These are phyloP conservation scores for Lactifluus piperatus DNA, from an alignment of 768 basidiomycete genomes.

Conservation along the genomic window DNA sequence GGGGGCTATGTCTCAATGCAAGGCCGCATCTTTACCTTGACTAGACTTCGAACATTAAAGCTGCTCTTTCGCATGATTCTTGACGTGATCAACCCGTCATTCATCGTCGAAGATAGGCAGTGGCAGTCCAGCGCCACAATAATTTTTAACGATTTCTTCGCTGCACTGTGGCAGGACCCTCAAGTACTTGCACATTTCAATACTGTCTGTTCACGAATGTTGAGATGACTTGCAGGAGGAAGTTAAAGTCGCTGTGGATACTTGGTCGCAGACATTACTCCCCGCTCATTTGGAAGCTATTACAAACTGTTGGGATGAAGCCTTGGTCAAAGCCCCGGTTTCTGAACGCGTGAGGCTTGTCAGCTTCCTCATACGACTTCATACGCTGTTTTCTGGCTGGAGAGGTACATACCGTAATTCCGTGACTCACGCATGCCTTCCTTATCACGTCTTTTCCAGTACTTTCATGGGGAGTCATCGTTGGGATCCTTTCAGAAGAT, in stretches of 20 bases:
- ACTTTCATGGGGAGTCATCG: conserved; percentile 53
- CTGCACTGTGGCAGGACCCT: conserved; percentile 53
- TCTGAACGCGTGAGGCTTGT: conserved; percentile 49
- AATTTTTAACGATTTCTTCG: conserved; percentile 54
- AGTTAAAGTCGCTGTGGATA: conserved; percentile 48
- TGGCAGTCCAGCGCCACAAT: conserved; percentile 56
- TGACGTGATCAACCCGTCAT: conserved; percentile 55
- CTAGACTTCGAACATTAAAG: conserved; percentile 43
- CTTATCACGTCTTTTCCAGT: conserved; percentile 32
- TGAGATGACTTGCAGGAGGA: conserved; percentile 44
- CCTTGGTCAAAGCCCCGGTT: conserved; percentile 45
- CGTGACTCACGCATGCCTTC: not conserved
- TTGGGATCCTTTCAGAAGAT: conserved; percentile 50
- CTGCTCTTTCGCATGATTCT: conserved; percentile 57
- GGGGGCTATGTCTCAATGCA: conserved; percentile 8
- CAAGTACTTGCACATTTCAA: conserved; percentile 33
- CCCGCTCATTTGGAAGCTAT: conserved; percentile 60
- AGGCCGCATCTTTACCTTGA: not conserved
- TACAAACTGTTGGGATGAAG: conserved; percentile 58
- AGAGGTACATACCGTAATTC: conserved; percentile 38
- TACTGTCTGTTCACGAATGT: not conserved
- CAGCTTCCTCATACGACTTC: conserved; percentile 58
- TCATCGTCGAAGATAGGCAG: conserved; percentile 53
- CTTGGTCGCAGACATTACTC: conserved; percentile 50
- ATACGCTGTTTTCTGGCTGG: conserved; percentile 62